These are phyloP conservation scores for Neopestalotiopsis rosae DNA, from an alignment of 2,329 filamentous ascomycete species.

Conservation along the genomic window DNA sequence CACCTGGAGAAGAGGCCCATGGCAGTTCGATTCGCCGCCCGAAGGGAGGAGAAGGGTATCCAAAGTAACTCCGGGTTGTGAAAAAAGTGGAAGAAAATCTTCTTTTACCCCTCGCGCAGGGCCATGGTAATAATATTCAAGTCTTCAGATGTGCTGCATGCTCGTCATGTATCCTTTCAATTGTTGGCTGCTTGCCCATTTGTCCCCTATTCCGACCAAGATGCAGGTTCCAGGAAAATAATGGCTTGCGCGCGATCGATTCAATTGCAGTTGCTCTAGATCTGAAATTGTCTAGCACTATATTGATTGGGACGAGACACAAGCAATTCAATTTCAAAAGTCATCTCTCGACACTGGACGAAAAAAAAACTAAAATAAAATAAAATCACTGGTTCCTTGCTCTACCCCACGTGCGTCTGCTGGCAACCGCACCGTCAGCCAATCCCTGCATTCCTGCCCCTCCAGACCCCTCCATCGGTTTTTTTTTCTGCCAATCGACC, in stretches of 20 bases:
- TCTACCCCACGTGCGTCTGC: neutral
- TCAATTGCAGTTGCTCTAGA: neutral
- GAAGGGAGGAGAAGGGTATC: neutral
- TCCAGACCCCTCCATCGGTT: constrained; percentile 14
- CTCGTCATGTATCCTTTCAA: neutral
- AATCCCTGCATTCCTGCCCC: neutral
- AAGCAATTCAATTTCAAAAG: neutral
- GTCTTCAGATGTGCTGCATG: neutral
- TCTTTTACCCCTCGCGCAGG: neutral
- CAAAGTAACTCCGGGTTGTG: neutral
- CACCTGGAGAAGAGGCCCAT: neutral
- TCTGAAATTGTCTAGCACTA: constrained; percentile 2
- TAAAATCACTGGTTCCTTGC: neutral
- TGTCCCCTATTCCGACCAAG: neutral
- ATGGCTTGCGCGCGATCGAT: neutral
- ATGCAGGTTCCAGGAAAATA: neutral
- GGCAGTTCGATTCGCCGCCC: neutral
- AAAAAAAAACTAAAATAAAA: neutral
- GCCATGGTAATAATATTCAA: neutral
- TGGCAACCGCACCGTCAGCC: neutral
- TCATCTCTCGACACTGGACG: neutral
- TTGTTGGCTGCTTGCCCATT: neutral
- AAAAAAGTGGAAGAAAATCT: neutral
- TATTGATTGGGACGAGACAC: neutral
- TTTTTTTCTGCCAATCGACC: constrained; percentile 2